These are phyloP conservation scores for Jimgerdemannia lactiflua DNA, from an alignment of 192 early-diverging fungal genomes.

Conservation along the genomic window DNA sequence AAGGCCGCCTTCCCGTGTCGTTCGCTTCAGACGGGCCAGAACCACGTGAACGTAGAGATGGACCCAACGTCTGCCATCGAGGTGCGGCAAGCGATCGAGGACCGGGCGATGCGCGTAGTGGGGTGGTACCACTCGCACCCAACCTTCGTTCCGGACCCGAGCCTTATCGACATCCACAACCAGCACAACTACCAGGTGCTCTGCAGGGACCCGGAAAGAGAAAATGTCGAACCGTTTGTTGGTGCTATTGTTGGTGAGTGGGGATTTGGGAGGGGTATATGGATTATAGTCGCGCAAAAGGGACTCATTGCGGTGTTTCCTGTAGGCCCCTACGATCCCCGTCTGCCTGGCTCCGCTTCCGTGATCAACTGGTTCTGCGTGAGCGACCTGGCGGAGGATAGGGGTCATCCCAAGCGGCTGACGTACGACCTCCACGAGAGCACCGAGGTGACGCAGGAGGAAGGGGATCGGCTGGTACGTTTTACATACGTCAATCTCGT, in stretches of 20 bases:
- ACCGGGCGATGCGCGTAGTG: constrained; percentile 71
- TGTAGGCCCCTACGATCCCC: constrained; percentile 78
- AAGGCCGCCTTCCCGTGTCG: constrained; percentile 73
- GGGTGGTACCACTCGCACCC: constrained; percentile 98
- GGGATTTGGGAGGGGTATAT: background rate
- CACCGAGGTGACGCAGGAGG: constrained; percentile 38
- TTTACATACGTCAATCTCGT: background rate
- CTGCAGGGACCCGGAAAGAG: constrained; percentile 54
- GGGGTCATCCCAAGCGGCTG: constrained; percentile 64
- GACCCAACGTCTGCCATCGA: constrained; percentile 78
- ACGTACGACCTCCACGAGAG: constrained; percentile 55
- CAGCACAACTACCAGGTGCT: constrained; percentile 83
- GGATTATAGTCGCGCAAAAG: background rate
- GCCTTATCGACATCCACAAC: constrained; percentile 86
- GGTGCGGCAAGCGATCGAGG: constrained; percentile 69
- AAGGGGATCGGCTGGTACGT: constrained; percentile 50
- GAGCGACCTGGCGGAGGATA: constrained; percentile 46
- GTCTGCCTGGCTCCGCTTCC: constrained; percentile 70
- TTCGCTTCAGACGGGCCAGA: constrained; percentile 66
- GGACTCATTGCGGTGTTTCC: background rate
- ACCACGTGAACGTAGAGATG: constrained; percentile 86
- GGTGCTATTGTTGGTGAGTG: constrained; percentile 79
- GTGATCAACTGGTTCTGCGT: constrained; percentile 90
- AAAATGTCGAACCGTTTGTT: constrained; percentile 70
- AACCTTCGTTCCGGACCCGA: constrained; percentile 84